Evolutionary conservation across 2,329 filamentous ascomycete species (phyloP).

Genomic region (Coleophoma eucalyptorum): DNA sequence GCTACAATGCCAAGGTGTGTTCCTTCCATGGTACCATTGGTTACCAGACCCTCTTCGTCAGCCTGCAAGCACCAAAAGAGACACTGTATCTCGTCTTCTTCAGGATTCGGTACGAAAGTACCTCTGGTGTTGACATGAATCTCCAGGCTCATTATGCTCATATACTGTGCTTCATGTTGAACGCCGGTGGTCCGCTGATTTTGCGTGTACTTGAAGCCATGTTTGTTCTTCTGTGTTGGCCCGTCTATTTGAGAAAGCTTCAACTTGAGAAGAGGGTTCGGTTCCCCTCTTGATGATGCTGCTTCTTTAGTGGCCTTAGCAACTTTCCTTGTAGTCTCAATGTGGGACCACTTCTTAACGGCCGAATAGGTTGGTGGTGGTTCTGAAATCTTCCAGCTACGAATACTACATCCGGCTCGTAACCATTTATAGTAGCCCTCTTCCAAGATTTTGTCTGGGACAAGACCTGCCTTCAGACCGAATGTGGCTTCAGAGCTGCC

Average conservation of each 20-base stretch:
- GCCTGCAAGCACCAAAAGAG: slow-evolving; percentile 89
- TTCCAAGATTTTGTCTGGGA: slow-evolving; percentile 47
- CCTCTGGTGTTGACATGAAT: slow-evolving; percentile 86
- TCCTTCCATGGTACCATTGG: slow-evolving; percentile 41
- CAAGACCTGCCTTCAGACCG: slow-evolving; percentile 44
- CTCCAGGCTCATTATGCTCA: slow-evolving; percentile 95
- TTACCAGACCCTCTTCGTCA: slow-evolving; percentile 56
- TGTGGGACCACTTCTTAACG: slow-evolving; percentile 65
- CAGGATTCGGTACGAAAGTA: slow-evolving; percentile 79
- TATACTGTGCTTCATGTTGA: slow-evolving; percentile 83
- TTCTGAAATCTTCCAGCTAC: slow-evolving; percentile 72
- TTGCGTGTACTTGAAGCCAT: slow-evolving; percentile 84
- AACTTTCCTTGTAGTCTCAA: slow-evolving; percentile 20
- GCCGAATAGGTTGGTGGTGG: slow-evolving; percentile 68
- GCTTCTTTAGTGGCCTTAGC: slow-evolving; percentile 10
- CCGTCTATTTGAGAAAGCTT: slow-evolving; percentile 82
- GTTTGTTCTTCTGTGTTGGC: slow-evolving; percentile 75
- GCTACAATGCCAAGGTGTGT: slow-evolving; percentile 69
- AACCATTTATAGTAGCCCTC: slow-evolving; percentile 47
- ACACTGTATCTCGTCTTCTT: slow-evolving; percentile 82
- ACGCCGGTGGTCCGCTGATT: slow-evolving; percentile 71
- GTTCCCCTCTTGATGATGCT: slow-evolving; percentile 7
- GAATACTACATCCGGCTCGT: slow-evolving; percentile 55
- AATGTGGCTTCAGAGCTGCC: slow-evolving; percentile 52
- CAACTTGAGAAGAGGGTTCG: slow-evolving; percentile 13